These are phyloP conservation scores for Neurospora sp. DNA, from an alignment of 495 filamentous ascomycete species.

Conservation along the genomic window DNA sequence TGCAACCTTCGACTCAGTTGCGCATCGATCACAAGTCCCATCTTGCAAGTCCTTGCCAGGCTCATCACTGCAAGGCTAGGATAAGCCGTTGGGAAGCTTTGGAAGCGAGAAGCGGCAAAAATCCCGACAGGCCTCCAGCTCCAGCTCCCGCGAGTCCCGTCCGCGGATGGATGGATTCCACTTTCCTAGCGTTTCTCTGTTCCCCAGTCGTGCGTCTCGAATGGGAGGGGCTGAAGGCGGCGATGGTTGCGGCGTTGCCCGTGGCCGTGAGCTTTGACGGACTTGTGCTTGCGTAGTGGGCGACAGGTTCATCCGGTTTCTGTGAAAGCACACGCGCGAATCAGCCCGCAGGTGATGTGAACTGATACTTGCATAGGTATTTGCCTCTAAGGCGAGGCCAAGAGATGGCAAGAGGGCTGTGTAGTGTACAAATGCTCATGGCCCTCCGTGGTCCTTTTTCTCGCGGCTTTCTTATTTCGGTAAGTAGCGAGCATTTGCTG, in stretches of 20 bases:
- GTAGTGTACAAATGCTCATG: neutral
- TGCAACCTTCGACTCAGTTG: neutral
- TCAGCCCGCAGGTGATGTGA: neutral
- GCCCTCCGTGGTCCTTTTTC: neutral
- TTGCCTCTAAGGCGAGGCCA: neutral
- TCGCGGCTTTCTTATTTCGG: neutral
- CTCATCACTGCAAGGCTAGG: neutral
- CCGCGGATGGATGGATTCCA: neutral
- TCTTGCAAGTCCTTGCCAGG: neutral
- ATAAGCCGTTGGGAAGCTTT: neutral
- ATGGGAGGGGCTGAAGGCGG: neutral
- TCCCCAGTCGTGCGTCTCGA: neutral
- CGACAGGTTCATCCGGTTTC: neutral
- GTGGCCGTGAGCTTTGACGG: neutral
- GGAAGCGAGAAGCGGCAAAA: neutral
- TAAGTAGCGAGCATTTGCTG: neutral
- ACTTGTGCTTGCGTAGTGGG: neutral
- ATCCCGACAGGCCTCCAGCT: neutral
- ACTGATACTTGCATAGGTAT: neutral
- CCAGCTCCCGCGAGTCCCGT: neutral
- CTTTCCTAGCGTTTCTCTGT: neutral
- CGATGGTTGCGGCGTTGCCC: neutral
- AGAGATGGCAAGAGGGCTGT: neutral
- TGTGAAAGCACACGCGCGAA: neutral
- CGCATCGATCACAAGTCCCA: neutral